Base-by-base conservation (phyloP, 495 filamentous ascomycete species). In the Rhizodiscina lignyota region DNA sequence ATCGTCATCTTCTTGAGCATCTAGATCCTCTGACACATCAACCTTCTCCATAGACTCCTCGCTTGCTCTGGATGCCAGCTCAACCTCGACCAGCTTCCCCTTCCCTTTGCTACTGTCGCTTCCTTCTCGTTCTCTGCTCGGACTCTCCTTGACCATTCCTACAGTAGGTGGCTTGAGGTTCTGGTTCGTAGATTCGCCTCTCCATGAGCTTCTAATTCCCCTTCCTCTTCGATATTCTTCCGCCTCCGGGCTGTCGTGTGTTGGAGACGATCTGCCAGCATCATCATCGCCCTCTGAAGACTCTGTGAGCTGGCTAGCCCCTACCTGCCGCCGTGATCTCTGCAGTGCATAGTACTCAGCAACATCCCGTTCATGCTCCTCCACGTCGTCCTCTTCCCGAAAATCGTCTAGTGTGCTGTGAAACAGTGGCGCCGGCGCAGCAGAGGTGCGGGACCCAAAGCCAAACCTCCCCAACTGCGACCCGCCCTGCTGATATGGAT, bases 281-380 rank as follows among this genome's bases (percentile, higher is more conserved):
- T 79, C 73, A 20, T 81, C 73, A 21, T 86, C 83, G 5, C 72
- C 66, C 53, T 87, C 85, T 5, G 74, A 77, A 36, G 81, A 89
- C 29, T 89, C 81, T 15, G 77, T 79, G 22, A 94, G 45, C 40
- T 73, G 64, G 51, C 78, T 79, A 13, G 73, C 67, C 18, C 83
- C 85, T 51, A 94, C 86, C 34, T 92, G 79, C 35, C 85, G 70
- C 42, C 89, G 69, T 49, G 86, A 94, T 35, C 74, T 64, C 54
- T 94, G 83, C 33, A 97, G 59, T 10, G 89, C 89, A 55, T 83
- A 93, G 46, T 83, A 77, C 55, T 97, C 89, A 11, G 86, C 83
- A 12, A 86, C 79, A 47, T 97, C 89, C 35, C 87, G 72, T 37
- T 92, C 83, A 41, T 81, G 78, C 51, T 97, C 86, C 36, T 78